Percentiles rank a stretch among this genome's conserved stretches.
These are phyloP conservation scores for Cutaneotrichosporon curvatum DNA, from an alignment of 1,284 basidiomycete species.

Conservation along the genomic window DNA sequence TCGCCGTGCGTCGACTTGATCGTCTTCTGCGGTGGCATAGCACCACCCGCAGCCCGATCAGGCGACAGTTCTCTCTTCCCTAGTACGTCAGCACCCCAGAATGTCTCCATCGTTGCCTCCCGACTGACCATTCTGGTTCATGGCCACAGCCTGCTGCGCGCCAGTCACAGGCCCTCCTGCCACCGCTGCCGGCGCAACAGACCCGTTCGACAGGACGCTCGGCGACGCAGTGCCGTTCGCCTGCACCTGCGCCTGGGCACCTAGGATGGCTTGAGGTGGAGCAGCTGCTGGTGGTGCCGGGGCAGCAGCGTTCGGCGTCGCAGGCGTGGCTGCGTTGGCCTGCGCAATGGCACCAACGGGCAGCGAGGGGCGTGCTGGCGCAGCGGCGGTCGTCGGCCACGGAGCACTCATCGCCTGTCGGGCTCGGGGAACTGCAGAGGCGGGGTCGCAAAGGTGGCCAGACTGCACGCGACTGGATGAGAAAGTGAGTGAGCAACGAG, in stretches of 20 bases:
- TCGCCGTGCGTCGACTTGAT: conserved; percentile 10
- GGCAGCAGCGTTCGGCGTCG: not conserved
- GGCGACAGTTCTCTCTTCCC: conserved; percentile 18
- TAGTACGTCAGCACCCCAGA: conserved; percentile 9
- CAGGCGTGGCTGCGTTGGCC: conserved; percentile 8
- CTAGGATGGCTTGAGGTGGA: not conserved
- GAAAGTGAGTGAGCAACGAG: too few relatives aligned
- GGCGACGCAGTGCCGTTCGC: not conserved
- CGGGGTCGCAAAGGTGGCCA: too few relatives aligned
- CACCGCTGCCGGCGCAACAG: conserved; percentile 3
- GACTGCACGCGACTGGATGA: too few relatives aligned
- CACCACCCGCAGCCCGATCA: conserved; percentile 1
- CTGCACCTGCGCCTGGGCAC: not conserved
- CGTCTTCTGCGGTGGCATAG: conserved; percentile 12
- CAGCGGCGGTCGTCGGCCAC: conserved; percentile 3
- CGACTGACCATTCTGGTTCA: conserved; percentile 16
- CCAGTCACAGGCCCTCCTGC: not conserved
- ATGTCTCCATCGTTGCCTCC: not conserved
- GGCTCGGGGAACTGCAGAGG: not conserved
- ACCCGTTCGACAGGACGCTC: conserved; percentile 9
- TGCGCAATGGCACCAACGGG: conserved; percentile 8
- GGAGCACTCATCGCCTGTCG: conserved; percentile 3
- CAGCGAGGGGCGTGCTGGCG: not conserved
- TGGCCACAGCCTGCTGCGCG: not conserved
- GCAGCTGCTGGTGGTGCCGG: not conserved